Percentiles rank a stretch among this genome's conserved stretches.
Conservation (phyloP, 495 filamentous ascomycete genomes). For the Penicillium angulare region DNA sequence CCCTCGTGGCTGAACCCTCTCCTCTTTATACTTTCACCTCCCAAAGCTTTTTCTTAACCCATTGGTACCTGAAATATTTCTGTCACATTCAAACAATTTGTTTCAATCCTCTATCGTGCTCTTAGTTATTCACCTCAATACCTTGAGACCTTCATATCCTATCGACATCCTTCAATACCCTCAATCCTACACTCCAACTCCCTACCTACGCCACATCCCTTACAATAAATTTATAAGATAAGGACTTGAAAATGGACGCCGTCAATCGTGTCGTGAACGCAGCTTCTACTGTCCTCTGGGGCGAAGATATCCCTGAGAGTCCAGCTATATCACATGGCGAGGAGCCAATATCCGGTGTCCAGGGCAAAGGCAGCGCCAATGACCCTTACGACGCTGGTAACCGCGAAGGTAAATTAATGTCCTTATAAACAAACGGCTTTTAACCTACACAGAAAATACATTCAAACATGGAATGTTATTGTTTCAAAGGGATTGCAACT, state of each 20-base stretch:
- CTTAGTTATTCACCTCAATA: too few relatives aligned
- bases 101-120: background rate
- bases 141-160: too few relatives aligned
- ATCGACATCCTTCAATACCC: too few relatives aligned
- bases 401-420: slow-evolving; percentile 41
- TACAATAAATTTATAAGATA: too few relatives aligned
- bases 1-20: background rate
- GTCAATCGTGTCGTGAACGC: slow-evolving; percentile 28
- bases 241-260: slow-evolving; percentile 43
- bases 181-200: background rate
- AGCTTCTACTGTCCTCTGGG: slow-evolving; percentile 37
- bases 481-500: too few relatives aligned
- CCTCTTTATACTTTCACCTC: background rate
- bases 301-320: slow-evolving; percentile 19
- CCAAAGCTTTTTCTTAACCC: background rate
- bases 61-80: background rate
- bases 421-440: too few relatives aligned
- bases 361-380: slow-evolving; percentile 33
- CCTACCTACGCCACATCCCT: background rate
- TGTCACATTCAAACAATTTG: too few relatives aligned
- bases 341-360: slow-evolving; percentile 43
- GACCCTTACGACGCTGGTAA: slow-evolving; percentile 48
- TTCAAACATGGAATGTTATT: too few relatives aligned
- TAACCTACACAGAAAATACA: too few relatives aligned
- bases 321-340: slow-evolving; percentile 29